These are phyloP conservation scores for Daedalea quercina DNA, from an alignment of 768 basidiomycete species.

Conservation along the genomic window DNA sequence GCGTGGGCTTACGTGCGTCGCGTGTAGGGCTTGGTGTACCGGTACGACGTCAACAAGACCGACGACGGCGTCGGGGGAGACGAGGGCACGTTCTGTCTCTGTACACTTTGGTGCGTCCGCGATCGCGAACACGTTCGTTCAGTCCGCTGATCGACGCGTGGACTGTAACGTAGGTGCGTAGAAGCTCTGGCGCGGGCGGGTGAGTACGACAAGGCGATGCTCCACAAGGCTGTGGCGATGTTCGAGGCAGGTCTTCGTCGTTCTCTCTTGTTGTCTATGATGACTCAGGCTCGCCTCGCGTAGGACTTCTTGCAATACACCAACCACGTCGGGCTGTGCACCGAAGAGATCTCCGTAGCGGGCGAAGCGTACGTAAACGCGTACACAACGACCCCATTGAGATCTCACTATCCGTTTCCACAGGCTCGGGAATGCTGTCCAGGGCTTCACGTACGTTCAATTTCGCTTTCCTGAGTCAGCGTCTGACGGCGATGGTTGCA, in stretches of 20 bases:
- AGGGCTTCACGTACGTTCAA: conserved; percentile 73
- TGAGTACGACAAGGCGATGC: conserved; percentile 59
- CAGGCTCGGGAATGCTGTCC: conserved; percentile 82
- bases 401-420: conserved; percentile 3
- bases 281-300: neutral
- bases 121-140: neutral
- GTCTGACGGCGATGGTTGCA: conserved; percentile 18
- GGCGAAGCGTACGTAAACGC: conserved; percentile 80
- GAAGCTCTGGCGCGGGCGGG: conserved; percentile 89
- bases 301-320: conserved; percentile 76
- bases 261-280: neutral
- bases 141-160: neutral
- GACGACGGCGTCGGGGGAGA: conserved; percentile 95
- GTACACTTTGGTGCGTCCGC: conserved; percentile 59
- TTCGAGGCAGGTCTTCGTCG: conserved; percentile 60
- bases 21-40: conserved; percentile 73
- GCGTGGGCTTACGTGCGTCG: neutral
- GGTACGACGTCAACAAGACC: conserved; percentile 81
- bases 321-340: conserved; percentile 84
- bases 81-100: conserved; percentile 91
- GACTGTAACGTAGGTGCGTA: conserved; percentile 49
- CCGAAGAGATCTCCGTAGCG: conserved; percentile 79
- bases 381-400: too few relatives aligned
- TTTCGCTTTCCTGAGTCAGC: neutral
- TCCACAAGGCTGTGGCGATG: conserved; percentile 72